A percentile compares a stretch with the other conserved stretches of the same genome.
These are phyloP conservation scores for Debaryomyces prosopidis DNA, from an alignment of 805 yeast species.

Conservation along the genomic window DNA sequence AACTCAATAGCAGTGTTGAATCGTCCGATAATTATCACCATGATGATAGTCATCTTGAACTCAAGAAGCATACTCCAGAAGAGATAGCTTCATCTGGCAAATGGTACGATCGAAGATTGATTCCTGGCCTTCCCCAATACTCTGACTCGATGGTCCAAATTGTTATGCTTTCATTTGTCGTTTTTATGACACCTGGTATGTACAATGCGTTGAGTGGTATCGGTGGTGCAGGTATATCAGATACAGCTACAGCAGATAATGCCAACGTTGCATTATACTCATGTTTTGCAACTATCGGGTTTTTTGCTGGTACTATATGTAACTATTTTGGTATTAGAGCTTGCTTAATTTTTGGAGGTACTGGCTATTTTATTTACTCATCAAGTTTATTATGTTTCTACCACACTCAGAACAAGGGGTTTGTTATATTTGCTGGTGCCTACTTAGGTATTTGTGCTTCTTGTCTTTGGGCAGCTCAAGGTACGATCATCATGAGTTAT, in stretches of 20 bases:
- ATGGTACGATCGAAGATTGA: conserved; percentile 39
- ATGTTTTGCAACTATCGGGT: conserved; percentile 58
- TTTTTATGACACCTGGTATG: conserved; percentile 55
- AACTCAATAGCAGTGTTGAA: conserved; percentile 3
- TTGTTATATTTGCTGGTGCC: conserved; percentile 57
- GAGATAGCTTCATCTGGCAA: conserved; percentile 34
- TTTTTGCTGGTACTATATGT: conserved; percentile 56
- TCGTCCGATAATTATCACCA: background rate
- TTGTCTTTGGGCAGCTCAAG: conserved; percentile 60
- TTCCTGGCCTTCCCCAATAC: conserved; percentile 33
- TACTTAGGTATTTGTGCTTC: conserved; percentile 57
- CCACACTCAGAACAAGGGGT: conserved; percentile 48
- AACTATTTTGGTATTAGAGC: conserved; percentile 49
- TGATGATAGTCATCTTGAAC: conserved; percentile 16
- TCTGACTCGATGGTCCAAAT: conserved; percentile 43
- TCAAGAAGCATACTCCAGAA: conserved; percentile 23
- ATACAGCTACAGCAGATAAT: conserved; percentile 42
- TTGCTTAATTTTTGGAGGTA: conserved; percentile 51
- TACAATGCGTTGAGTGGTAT: conserved; percentile 52
- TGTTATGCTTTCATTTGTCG: conserved; percentile 45
- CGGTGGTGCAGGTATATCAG: conserved; percentile 50
- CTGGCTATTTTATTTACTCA: conserved; percentile 55
- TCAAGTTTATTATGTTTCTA: conserved; percentile 51
- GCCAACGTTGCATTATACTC: conserved; percentile 54
- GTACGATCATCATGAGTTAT: conserved; percentile 57